Conservation (phyloP, 768 basidiomycete genomes). For the Mycena crocata region DNA sequence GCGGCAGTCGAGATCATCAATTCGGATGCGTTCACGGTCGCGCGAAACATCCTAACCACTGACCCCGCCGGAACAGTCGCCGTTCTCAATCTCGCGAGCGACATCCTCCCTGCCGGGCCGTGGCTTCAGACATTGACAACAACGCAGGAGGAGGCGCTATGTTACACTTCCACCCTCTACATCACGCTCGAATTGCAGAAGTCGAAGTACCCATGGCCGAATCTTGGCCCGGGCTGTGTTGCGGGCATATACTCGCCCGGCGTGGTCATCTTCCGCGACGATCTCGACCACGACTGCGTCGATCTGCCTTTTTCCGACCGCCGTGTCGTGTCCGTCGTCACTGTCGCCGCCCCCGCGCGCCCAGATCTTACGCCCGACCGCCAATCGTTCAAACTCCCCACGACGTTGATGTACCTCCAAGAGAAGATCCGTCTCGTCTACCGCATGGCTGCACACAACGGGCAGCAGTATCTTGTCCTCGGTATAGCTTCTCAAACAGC, state of each 20-base stretch:
- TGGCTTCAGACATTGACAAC: constrained; percentile 19
- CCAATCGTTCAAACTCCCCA: constrained; percentile 36
- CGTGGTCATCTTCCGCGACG: constrained; percentile 60
- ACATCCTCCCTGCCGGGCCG: constrained; percentile 38
- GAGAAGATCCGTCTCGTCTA: constrained; percentile 57
- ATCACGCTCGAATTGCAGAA: constrained; percentile 46
- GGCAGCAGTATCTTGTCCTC: constrained; percentile 50
- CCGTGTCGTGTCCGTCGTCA: constrained; percentile 56
- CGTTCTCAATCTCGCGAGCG: constrained; percentile 56
- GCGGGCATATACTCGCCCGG: constrained; percentile 58
- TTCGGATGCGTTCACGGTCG: constrained; percentile 51
- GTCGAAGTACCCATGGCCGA: constrained; percentile 60
- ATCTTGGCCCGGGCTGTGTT: constrained; percentile 52
- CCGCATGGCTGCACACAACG: constrained; percentile 54
- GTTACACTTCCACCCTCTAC: constrained; percentile 61
- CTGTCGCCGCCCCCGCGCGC: constrained; percentile 55
- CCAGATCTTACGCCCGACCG: constrained; percentile 44
- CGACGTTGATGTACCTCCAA: constrained; percentile 49
- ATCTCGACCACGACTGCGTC: constrained; percentile 55
- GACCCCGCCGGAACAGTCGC: constrained; percentile 43
- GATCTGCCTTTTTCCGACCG: constrained; percentile 47
- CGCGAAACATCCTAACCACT: constrained; percentile 45
- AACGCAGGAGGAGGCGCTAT: constrained; percentile 58
- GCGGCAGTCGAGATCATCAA: constrained; percentile 45
- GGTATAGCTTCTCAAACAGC: too few relatives aligned